Evolutionary conservation across 805 yeast genomes (phyloP).

Genomic region (Isabelozyma heimii): DNA sequence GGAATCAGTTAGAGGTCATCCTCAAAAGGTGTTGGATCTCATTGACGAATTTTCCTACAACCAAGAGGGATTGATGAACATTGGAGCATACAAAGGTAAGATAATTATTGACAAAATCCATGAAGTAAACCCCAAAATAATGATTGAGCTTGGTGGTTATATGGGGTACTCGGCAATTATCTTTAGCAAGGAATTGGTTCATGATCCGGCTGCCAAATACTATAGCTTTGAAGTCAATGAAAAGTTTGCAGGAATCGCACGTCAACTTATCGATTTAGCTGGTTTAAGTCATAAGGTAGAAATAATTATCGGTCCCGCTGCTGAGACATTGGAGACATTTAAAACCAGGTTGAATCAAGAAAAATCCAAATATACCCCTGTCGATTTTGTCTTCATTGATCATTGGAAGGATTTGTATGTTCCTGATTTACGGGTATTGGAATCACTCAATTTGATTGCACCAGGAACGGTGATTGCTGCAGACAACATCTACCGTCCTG

Average conservation of each 20-base stretch:
- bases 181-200: constrained; percentile 19
- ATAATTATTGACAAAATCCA: constrained; percentile 20
- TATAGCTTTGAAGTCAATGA: constrained; percentile 31
- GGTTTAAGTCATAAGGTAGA: constrained; percentile 29
- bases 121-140: constrained; percentile 18
- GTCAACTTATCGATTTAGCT: constrained; percentile 27
- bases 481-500: constrained; percentile 34
- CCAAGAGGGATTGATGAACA: constrained; percentile 22
- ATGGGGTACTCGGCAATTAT: constrained; percentile 37
- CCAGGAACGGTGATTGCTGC: constrained; percentile 40
- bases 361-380: constrained; percentile 11
- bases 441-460: constrained; percentile 34
- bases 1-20: constrained; percentile 25
- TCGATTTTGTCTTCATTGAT: constrained; percentile 40
- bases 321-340: constrained; percentile 22
- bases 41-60: constrained; percentile 23
- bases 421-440: constrained; percentile 42
- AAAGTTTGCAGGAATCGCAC: constrained; percentile 29
- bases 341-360: constrained; percentile 10
- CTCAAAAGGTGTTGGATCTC: constrained; percentile 25
- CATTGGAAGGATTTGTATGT: constrained; percentile 37
- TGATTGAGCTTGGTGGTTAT: constrained; percentile 33
- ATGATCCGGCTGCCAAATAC: constrained; percentile 23
- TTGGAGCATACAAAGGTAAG: constrained; percentile 30
- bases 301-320: constrained; percentile 31